A percentile compares a stretch with the other conserved stretches of the same genome.
These are phyloP conservation scores for Pythium volutum DNA, from an alignment of 352 stramenopile genomes.

Conservation along the genomic window DNA sequence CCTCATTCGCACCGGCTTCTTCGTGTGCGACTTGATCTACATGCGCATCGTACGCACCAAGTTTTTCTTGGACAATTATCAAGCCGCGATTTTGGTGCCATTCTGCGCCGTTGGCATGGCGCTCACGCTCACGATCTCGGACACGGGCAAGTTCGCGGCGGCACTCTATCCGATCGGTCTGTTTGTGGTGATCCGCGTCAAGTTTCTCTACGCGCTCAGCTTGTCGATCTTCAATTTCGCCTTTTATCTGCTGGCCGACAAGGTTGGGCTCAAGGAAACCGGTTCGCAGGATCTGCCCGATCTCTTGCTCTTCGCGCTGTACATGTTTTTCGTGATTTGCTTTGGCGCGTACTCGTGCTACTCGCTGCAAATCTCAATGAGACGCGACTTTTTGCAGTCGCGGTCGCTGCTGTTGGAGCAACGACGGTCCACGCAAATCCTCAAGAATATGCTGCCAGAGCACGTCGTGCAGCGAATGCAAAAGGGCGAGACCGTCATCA, in stretches of 20 bases:
- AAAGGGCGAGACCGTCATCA: conserved; percentile 76
- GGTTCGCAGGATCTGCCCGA: conserved; percentile 36
- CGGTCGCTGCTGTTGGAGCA: conserved; percentile 76
- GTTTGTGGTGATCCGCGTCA: conserved; percentile 82
- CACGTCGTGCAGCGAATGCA: conserved; percentile 86
- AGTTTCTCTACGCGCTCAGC: conserved; percentile 76
- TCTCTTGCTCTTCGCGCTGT: conserved; percentile 63
- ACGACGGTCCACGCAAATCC: conserved; percentile 72
- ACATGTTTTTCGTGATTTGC: conserved; percentile 71
- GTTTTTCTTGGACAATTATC: conserved; percentile 76
- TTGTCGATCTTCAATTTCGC: conserved; percentile 78
- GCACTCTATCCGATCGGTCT: conserved; percentile 77
- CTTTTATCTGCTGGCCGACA: conserved; percentile 70
- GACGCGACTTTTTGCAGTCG: conserved; percentile 79
- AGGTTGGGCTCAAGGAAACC: conserved; percentile 39
- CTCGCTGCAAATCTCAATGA: conserved; percentile 81
- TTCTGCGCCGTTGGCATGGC: conserved; percentile 70
- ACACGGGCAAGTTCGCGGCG: conserved; percentile 80
- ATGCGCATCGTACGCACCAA: conserved; percentile 65
- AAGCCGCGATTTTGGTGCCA: conserved; percentile 66
- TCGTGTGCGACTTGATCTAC: conserved; percentile 69
- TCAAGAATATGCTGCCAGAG: conserved; percentile 85
- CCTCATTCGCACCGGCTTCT: conserved; percentile 58
- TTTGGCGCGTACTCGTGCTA: conserved; percentile 80
- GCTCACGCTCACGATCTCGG: conserved; percentile 77